These are phyloP conservation scores for Erysimum cheiri DNA, from an alignment of 441 rosid species.

Conservation along the genomic window DNA sequence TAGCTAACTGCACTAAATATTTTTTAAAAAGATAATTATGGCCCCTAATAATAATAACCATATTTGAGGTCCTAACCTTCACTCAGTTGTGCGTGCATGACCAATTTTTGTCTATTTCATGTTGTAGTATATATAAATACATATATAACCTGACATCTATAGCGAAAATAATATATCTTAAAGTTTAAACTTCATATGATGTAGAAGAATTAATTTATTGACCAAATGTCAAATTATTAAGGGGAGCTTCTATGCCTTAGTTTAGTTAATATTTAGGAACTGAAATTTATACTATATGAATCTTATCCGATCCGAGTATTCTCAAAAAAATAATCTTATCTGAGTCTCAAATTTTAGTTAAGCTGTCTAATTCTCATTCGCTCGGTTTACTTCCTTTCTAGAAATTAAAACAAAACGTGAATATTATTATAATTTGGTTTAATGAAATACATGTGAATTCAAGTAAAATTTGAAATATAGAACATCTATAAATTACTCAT, in stretches of 20 bases:
- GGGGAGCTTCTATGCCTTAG: not conserved
- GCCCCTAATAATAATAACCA: not conserved
- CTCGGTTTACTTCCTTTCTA: slow-evolving; percentile 25
- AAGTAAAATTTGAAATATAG: slow-evolving; percentile 10
- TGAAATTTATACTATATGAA: not conserved
- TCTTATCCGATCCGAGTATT: not conserved
- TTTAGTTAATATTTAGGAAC: not conserved
- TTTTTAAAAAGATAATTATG: not conserved
- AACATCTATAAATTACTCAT: not conserved
- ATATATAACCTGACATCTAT: not conserved
- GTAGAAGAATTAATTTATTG: not conserved
- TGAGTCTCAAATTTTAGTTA: slow-evolving; percentile 24
- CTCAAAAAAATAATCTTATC: not conserved
- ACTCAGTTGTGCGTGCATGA: not conserved
- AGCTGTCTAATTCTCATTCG: slow-evolving; percentile 22
- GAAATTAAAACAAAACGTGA: slow-evolving; percentile 29
- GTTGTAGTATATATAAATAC: too few species aligned
- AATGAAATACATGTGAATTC: slow-evolving; percentile 6
- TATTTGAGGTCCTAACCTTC: slow-evolving; percentile 16
- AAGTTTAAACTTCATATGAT: not conserved
- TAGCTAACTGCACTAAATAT: not conserved
- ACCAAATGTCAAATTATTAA: not conserved
- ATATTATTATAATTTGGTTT: not conserved
- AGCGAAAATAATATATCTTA: not conserved
- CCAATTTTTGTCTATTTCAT: slow-evolving; percentile 3